Evolutionary conservation across 2,329 filamentous ascomycete genomes (phyloP), one percentile per base, ranked within the genome.

Genomic region (Fusarium stilboides): DNA sequence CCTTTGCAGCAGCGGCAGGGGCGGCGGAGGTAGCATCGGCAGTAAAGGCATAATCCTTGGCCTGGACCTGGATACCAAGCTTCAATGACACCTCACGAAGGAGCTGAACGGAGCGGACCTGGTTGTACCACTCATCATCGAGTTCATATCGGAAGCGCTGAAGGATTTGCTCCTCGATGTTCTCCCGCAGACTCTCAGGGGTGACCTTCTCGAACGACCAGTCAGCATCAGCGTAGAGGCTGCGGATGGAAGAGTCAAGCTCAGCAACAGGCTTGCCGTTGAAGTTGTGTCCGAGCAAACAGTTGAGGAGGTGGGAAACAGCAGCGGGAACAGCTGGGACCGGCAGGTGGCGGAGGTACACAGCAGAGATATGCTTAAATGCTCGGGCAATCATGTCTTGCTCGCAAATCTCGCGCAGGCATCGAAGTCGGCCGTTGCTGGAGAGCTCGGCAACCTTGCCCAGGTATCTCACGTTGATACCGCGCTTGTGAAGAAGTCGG

Each of bases 381-480:
- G 92, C 90, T 83, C 96, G 90, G n/a, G 93, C 88, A 70, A 98
- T 88, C 92, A 98, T 98, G 80, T 99, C 96, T 77, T 97, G 95
- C 42, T 93, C 81, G 65, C 92, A 88, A 37, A 99, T 88, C 58
- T 90, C 88, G 69, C 88, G 90, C 73, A 99, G 85, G 65, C 94
- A 94, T 72, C 90, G 85, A 24, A 98, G 86, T 65, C 93, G 91
- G 55, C 88, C 86, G 57, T 91, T 91, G 70, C 88, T 87, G 72
- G 91, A 89, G 52, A 92, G 85, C 61, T 88, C 84, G 14, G 93
- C 92, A 66, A 99, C 82, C 80, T 90, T 92, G 70, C 96, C 96
- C n/a, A 98, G 87, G 79, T 99, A 99, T 76, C 97, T 89, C 67
- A 98, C 88, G 83, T 99, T 99, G 84, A 99, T 94, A 81, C 96